Base-by-base conservation (phyloP, 2,329 filamentous ascomycete species). In the Ceratocystis variospora region DNA sequence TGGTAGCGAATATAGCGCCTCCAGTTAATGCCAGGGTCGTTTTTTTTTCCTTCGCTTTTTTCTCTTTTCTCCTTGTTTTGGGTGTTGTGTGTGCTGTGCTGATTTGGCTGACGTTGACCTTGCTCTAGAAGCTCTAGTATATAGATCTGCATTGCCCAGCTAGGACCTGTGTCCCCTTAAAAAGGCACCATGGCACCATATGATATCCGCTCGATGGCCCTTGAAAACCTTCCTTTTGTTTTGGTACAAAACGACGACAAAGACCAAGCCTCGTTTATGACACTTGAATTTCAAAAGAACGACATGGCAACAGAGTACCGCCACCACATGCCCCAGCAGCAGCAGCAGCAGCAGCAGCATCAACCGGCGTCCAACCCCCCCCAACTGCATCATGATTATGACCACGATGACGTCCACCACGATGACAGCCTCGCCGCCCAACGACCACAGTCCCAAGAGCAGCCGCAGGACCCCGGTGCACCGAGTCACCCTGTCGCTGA, bases 401-500 rank as follows among this genome's bases (percentile, higher is more conserved):
- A 66, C n/a, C 17, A 28, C 25, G 22, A 57, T 22, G 10, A 33
- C 22, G 25, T 28, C 10, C 53, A 22, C 44, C 48, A 62, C 8
- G 17, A 57, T 62, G 41, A 12, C 63, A 50, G 41, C 44, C 6
- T 50, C 48, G 12, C 48, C 22, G 7, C 8, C 48, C 17, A 22
- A 22, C 2, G 31, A 69, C 41, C 68, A 66, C 31, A 50, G n/a
- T 22, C 25, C 1, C 28, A 62, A 46, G 12, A 62, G 7, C 61
- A 62, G 19, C 41, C 31, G 12, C 61, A 46, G 45, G 41, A 50
- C 41, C 17, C 66, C 25, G 45, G 46, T 22, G 74, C 77, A 22
- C 79, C 78, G 10, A 72, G 74, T 33, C 90, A 95, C 73, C 90
- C 90, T 5, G 86, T 94, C 63, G 77, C 83, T 17, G 81, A 83